A percentile compares a stretch with the other conserved stretches of the same genome.
These are phyloP conservation scores for Jacaranda copaia DNA, from an alignment of 257 asterid species.

Conservation along the genomic window DNA sequence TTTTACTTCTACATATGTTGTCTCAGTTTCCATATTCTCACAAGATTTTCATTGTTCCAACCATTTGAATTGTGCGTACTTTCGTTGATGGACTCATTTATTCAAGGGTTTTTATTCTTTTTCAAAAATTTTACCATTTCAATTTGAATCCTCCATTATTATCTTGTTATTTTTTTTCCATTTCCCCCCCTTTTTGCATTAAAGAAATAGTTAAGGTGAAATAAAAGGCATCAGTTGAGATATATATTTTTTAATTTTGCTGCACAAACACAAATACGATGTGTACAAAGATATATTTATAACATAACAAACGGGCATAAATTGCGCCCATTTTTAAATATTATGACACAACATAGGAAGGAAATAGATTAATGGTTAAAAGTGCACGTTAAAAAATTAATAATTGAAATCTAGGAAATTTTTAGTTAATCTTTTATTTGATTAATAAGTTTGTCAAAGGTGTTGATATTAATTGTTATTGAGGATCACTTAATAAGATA, in stretches of 20 bases:
- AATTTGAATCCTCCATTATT: background rate
- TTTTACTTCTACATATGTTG: slow-evolving; percentile 30
- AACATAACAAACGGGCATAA: too few species aligned
- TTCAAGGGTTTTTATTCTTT: background rate
- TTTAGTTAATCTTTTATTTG: background rate
- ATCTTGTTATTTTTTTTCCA: background rate
- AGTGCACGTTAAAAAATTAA: background rate
- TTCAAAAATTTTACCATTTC: background rate
- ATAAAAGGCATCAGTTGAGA: too few species aligned
- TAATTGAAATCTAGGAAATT: background rate
- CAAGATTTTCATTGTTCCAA: slow-evolving; percentile 9
- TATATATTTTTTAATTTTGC: too few species aligned
- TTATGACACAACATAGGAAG: too few species aligned
- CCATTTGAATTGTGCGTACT: background rate
- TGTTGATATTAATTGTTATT: too few species aligned
- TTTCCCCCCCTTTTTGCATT: background rate
- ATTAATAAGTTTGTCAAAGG: background rate
- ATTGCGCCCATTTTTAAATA: too few species aligned
- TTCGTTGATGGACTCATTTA: slow-evolving; percentile 19
- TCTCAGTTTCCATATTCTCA: slow-evolving; percentile 24
- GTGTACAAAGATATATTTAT: too few species aligned
- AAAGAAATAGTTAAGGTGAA: too few species aligned
- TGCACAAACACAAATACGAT: too few species aligned
- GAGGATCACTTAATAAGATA: background rate
- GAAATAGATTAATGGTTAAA: background rate